Evolutionary conservation across 2,329 filamentous ascomycete genomes (phyloP).

Genomic region (Knufia petricola): DNA sequence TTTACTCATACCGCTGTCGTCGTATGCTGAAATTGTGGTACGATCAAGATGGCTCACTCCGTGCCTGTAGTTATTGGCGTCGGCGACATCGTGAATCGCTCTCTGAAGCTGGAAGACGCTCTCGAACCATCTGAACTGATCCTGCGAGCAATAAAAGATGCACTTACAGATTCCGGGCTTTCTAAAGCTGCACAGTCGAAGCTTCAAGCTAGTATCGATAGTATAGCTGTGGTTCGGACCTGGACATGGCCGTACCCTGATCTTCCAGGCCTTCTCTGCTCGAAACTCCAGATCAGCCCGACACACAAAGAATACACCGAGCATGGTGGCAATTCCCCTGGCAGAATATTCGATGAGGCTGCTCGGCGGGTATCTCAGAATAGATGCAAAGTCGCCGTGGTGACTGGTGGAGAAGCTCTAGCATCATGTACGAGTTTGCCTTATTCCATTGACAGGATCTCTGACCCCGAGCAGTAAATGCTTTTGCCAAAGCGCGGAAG

Average conservation of each 20-base stretch:
- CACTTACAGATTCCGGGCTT: constrained; percentile 42
- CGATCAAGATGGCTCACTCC: constrained; percentile 1
- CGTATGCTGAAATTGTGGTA: background rate
- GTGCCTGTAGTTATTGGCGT: constrained; percentile 53
- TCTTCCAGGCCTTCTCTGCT: constrained; percentile 45
- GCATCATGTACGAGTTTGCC: constrained; percentile 37
- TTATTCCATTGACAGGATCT: background rate
- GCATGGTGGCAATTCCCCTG: constrained; percentile 57
- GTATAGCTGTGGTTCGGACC: constrained; percentile 49
- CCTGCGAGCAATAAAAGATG: constrained; percentile 43
- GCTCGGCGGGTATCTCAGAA: constrained; percentile 47
- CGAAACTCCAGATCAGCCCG: constrained; percentile 40
- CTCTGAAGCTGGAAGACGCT: constrained; percentile 42
- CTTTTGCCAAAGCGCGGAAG: constrained; percentile 43
- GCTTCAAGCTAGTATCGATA: constrained; percentile 44
- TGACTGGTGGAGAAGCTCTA: constrained; percentile 57
- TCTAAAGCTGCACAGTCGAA: constrained; percentile 22
- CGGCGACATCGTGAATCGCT: constrained; percentile 52
- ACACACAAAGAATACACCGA: constrained; percentile 42
- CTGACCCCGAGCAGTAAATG: constrained; percentile 34
- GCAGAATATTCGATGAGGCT: constrained; percentile 53
- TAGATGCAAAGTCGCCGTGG: constrained; percentile 46
- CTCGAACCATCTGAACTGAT: constrained; percentile 53
- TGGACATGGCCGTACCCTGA: constrained; percentile 60
- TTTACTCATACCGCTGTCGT: too few relatives aligned